Evolutionary conservation across 2,329 filamentous ascomycete genomes (phyloP), one percentile per base, ranked within the genome.

Genomic region (Ophiosphaerella narmari): DNA sequence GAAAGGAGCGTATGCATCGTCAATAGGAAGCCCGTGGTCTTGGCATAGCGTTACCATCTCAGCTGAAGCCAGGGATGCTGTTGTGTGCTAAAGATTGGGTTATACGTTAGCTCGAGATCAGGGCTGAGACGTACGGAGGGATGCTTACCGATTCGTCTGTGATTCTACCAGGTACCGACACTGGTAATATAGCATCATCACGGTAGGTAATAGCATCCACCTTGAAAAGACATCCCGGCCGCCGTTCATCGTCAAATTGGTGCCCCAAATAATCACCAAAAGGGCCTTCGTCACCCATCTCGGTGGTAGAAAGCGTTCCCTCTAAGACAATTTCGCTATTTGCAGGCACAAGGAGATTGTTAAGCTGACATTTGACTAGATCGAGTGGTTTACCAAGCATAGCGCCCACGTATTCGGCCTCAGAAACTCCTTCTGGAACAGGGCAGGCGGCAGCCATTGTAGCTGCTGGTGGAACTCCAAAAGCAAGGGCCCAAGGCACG

Each of bases 301-400:
- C 75, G 0, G 73, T 73, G 5, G 75, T 65, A 0, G 78, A 82
- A n/a, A 78, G 52, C 0, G 73, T 76, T 3, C 80, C 80, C 48
- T 82, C 80, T 2, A 83, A 64, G 0, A 82, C 75, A 41, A 82
- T 81, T 57, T 83, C 80, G 0, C 70, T 60, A 46, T 74, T 80
- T 0, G 80, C 79, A 0, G 80, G 80, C 1, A 82, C 78, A 5
- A 71, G 58, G 0, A 82, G 58, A 24, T 76, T 68, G 46, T 78
- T 82, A 0, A 74, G 78, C 14, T 82, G 79, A 44, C 79, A 82
- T 55, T 80, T 82, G 31, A 79, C 75, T 0, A 82, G 54, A 29
- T 82, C 75, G 7, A 82, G 48, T 0, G 79, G 66, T 0, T 60
- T 48, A 4, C 79, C 79, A 1, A 70, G 71, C 47, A 82, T 67